Percentiles rank a stretch among this genome's conserved stretches.
Conservation (phyloP, 306 rosid species). For the Quercus variabilis region DNA sequence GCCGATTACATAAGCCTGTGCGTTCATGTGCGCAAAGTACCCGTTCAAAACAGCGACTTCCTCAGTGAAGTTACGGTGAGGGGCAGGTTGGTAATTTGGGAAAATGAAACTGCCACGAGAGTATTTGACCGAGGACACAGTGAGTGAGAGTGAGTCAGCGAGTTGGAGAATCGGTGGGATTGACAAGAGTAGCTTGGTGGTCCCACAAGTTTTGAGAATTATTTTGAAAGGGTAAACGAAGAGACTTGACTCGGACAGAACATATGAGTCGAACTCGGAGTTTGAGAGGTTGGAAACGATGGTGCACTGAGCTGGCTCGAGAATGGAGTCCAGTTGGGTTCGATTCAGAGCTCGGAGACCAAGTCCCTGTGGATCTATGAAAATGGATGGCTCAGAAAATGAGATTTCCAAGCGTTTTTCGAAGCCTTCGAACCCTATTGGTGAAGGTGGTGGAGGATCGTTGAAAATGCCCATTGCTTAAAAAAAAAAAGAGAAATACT, state of each 20-base stretch:
- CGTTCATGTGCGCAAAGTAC: slow-evolving; percentile 30
- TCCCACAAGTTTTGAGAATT: slow-evolving; percentile 60
- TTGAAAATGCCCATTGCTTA: slow-evolving; percentile 11
- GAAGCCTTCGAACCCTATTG: slow-evolving; percentile 63
- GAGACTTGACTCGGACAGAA: slow-evolving; percentile 67
- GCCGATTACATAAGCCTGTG: slow-evolving; percentile 42
- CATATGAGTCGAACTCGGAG: slow-evolving; percentile 55
- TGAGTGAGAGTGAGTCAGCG: slow-evolving; percentile 36
- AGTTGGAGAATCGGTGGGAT: slow-evolving; percentile 37
- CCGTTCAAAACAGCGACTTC: slow-evolving; percentile 41
- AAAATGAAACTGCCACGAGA: slow-evolving; percentile 59
- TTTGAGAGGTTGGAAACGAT: slow-evolving; percentile 46
- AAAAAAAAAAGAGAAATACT: not conserved
- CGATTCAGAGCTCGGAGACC: slow-evolving; percentile 52
- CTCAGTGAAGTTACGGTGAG: slow-evolving; percentile 48
- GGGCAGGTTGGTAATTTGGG: slow-evolving; percentile 52
- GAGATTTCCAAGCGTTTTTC: slow-evolving; percentile 60
- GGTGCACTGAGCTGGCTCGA: slow-evolving; percentile 57
- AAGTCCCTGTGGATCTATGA: slow-evolving; percentile 34
- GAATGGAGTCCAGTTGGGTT: slow-evolving; percentile 41
- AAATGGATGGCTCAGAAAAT: slow-evolving; percentile 32
- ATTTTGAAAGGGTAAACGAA: slow-evolving; percentile 44
- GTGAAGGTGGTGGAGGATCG: slow-evolving; percentile 17
- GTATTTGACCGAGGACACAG: slow-evolving; percentile 38
- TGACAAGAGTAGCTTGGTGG: slow-evolving; percentile 51